phyloP scores from a whole-genome alignment of 371 early-diverging fungal species.

The Chytridium lagenaria region DNA sequence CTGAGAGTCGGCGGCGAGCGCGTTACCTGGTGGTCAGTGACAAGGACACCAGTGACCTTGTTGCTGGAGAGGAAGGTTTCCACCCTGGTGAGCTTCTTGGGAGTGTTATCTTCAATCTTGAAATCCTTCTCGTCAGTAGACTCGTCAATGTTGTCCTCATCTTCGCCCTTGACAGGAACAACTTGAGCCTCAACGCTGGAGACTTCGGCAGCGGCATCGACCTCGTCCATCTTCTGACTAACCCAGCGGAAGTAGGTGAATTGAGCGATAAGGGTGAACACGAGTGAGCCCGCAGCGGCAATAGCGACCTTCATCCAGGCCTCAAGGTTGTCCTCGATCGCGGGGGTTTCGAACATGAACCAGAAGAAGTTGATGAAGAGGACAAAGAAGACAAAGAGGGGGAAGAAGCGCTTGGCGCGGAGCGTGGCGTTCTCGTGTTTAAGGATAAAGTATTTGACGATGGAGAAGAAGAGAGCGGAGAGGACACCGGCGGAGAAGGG shows the following conservation, averaged over 20 bases:
- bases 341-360: slow-evolving; percentile 67
- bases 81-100: background rate
- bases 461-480: slow-evolving; percentile 81
- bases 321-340: slow-evolving; percentile 66
- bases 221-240: slow-evolving; percentile 13
- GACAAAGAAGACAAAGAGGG: slow-evolving; percentile 58
- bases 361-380: slow-evolving; percentile 65
- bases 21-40: background rate
- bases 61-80: background rate
- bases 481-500: slow-evolving; percentile 76
- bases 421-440: slow-evolving; percentile 67
- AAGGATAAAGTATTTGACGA: slow-evolving; percentile 71
- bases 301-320: slow-evolving; percentile 14
- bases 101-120: background rate
- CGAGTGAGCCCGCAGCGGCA: background rate
- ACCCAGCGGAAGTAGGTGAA: slow-evolving; percentile 11
- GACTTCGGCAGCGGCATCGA: slow-evolving; percentile 8
- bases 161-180: background rate
- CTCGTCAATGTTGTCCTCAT: background rate
- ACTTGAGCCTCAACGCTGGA: slow-evolving; percentile 13
- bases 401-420: slow-evolving; percentile 38
- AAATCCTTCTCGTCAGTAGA: background rate
- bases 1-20: background rate
- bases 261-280: background rate
- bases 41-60: slow-evolving; percentile 14